A percentile compares a stretch with the other conserved stretches of the same genome.
Conservation (phyloP, 202 grass and related monocot genomes). For the Zoysia matrella region DNA sequence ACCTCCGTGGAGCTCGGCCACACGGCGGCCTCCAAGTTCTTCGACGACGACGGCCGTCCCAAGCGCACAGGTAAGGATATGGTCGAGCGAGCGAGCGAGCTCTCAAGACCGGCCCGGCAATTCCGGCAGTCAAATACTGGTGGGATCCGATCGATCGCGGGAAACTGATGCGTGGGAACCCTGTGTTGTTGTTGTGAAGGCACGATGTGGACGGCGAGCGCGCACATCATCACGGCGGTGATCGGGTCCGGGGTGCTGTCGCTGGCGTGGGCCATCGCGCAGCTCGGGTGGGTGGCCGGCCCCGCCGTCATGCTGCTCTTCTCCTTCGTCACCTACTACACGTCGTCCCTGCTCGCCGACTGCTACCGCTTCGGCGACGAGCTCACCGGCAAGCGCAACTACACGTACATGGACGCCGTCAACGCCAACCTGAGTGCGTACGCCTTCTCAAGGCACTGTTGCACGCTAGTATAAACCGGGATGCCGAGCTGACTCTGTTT, state of each 20-base stretch:
- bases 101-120: too few species aligned
- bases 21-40: constrained; percentile 62
- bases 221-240: constrained; percentile 89
- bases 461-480: too few species aligned
- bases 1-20: constrained; percentile 17
- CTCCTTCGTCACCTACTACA: constrained; percentile 60
- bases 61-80: constrained; percentile 65
- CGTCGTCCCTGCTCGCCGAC: constrained; percentile 62
- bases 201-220: constrained; percentile 84
- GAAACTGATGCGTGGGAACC: background rate
- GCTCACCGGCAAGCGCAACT: constrained; percentile 75
- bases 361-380: constrained; percentile 74
- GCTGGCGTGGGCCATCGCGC: constrained; percentile 85
- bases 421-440: constrained; percentile 43
- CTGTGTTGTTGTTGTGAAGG: constrained; percentile 34
- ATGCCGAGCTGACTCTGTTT: too few species aligned
- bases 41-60: constrained; percentile 86
- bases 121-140: background rate
- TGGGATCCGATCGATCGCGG: background rate
- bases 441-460: too few species aligned
- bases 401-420: constrained; percentile 92
- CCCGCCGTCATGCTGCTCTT: constrained; percentile 81
- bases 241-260: constrained; percentile 91
- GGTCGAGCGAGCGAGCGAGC: too few species aligned
- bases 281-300: constrained; percentile 84